These are phyloP conservation scores for Acer campestre DNA, from an alignment of 345 rosid genomes.

Conservation along the genomic window DNA sequence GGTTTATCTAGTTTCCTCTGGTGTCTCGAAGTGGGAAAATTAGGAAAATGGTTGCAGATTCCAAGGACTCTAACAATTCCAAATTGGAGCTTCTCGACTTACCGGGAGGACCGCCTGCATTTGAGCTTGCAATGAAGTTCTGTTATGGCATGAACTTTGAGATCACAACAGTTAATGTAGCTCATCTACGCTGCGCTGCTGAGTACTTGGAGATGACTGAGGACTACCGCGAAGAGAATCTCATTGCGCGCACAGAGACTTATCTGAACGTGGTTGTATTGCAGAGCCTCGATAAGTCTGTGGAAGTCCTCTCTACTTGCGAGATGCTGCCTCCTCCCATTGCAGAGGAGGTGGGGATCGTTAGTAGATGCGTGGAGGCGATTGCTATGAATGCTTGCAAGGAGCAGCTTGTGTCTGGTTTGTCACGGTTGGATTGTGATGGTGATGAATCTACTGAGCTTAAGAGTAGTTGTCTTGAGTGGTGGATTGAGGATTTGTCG, in stretches of 20 bases:
- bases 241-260: constrained; percentile 56
- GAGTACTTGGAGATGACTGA: constrained; percentile 88
- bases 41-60: constrained; percentile 62
- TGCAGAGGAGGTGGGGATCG: constrained; percentile 57
- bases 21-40: constrained; percentile 85
- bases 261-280: constrained; percentile 58
- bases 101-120: constrained; percentile 74
- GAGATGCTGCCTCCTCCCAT: constrained; percentile 38
- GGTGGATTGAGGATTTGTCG: constrained; percentile 88
- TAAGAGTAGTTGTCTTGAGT: constrained; percentile 54
- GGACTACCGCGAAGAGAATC: constrained; percentile 70
- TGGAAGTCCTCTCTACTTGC: constrained; percentile 64
- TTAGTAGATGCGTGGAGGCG: constrained; percentile 66
- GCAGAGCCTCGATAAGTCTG: constrained; percentile 64
- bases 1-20: constrained; percentile 68
- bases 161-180: constrained; percentile 69
- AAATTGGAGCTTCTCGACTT: constrained; percentile 58
- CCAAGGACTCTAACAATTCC: constrained; percentile 51
- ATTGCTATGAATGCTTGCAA: constrained; percentile 74
- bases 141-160: constrained; percentile 91
- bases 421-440: constrained; percentile 51
- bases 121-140: constrained; percentile 87
- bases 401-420: constrained; percentile 70
- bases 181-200: constrained; percentile 68
- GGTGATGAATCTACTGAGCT: constrained; percentile 53